These are phyloP conservation scores for Malus asiatica DNA, from an alignment of 306 rosid species.

Conservation along the genomic window DNA sequence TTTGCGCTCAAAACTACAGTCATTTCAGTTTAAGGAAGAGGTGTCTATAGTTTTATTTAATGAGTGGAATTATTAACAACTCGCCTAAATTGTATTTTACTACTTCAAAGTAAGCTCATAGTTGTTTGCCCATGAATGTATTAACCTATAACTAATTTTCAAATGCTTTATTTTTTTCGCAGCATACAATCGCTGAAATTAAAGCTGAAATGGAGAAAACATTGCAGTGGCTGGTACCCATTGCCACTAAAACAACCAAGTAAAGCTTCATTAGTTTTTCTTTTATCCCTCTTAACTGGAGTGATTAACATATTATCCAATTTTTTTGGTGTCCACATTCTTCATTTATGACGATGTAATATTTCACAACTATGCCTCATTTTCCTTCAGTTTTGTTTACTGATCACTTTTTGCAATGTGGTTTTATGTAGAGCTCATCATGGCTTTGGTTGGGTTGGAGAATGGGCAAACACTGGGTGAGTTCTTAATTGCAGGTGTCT, in stretches of 20 bases:
- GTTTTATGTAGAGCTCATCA: constrained; percentile 72
- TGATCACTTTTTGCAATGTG: not conserved
- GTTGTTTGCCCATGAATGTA: not conserved
- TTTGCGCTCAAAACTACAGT: constrained; percentile 63
- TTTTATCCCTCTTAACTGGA: not conserved
- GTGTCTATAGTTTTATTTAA: constrained; percentile 24
- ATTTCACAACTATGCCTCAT: not conserved
- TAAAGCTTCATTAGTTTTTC: constrained; percentile 21
- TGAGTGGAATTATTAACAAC: not conserved
- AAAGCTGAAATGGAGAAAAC: constrained; percentile 97
- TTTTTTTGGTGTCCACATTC: not conserved
- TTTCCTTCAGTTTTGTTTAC: not conserved
- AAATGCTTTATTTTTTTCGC: constrained; percentile 12
- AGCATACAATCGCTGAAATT: constrained; percentile 84
- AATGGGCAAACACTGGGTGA: constrained; percentile 98
- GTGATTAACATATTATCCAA: not conserved
- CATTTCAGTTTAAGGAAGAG: constrained; percentile 93
- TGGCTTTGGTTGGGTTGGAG: constrained; percentile 99
- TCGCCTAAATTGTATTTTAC: not conserved
- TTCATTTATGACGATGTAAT: not conserved
- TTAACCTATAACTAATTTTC: not conserved
- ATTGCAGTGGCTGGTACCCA: constrained; percentile 91
- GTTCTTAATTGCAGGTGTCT: constrained; percentile 16
- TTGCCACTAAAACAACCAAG: constrained; percentile 89
- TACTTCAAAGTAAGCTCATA: not conserved